Base-by-base conservation (phyloP, 2,329 filamentous ascomycete species). In the Paraphaeosphaeria sporulosa region DNA sequence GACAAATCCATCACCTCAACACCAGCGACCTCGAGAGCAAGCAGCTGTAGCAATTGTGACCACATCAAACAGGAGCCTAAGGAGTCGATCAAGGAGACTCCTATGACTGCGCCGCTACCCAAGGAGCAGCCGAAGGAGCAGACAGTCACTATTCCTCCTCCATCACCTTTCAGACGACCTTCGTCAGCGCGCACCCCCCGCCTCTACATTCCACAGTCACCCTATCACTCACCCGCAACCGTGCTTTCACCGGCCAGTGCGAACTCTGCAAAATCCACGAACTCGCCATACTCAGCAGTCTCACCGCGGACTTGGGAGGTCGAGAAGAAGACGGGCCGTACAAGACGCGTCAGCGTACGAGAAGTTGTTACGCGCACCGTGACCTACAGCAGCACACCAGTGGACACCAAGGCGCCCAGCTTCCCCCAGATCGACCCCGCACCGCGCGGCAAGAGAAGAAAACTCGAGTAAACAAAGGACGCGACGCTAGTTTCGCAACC, bases 361-460 rank as follows among this genome's bases (percentile, higher is more conserved):
- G 93, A 97, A 77, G 93, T 97, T 4, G 91, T 97, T 55, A 97
- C 94, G n/a, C 87, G 93, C 68, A 97, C 93, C 17, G 92, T 97
- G 61, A 97, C 92, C 43, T 97, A 96, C 79, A 96, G 92, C 71
- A 80, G 83, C 55, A 74, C 85, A 74, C 78, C 80, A 40, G 65
- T 78, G 56, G 74, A 79, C 50, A 74, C 70, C 55, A 72, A 73
- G 59, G 71, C 73, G 55, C 73, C 75, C 42, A 68, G 88, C 62
- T 76, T 76, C 62, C 73, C 74, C n/a, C 85, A 89, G 66, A 92
- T 98, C 81, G 91, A 93, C 66, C 92, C 94, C 25, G 93, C 94
- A 40, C 94, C 93, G 8, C 94, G 94, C 78, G 94, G 94, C 65
- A 98, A 97, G 86, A 88, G 93, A 81, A 90, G 94, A 81, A 96